Conservation (phyloP, 306 rosid genomes). For the Lithocarpus polystachyus region DNA sequence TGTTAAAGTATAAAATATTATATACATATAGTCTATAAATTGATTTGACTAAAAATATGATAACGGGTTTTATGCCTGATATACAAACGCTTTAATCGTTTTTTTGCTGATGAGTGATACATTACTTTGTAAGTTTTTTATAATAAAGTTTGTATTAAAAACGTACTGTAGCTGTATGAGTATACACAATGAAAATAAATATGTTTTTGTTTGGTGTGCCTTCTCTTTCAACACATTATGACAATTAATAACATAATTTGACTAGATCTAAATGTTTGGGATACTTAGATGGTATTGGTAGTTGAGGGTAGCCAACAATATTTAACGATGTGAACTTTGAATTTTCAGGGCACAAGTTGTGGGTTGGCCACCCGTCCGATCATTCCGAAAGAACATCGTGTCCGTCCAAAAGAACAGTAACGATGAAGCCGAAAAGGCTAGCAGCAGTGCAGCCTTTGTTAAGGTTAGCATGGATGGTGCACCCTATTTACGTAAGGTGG, state of each 20-base stretch:
- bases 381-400: conserved; percentile 66
- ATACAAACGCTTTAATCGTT: no score
- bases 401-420: conserved; percentile 37
- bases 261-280: no score
- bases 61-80: no score
- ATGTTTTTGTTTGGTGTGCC: not conserved
- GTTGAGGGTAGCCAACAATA: not conserved
- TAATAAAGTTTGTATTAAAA: no score
- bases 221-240: not conserved
- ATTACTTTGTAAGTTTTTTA: no score
- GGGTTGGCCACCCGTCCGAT: conserved; percentile 95
- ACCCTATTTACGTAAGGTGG: conserved; percentile 84
- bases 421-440: conserved; percentile 3
- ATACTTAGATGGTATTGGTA: no score
- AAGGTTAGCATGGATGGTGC: conserved; percentile 97
- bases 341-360: conserved; percentile 79
- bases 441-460: conserved; percentile 47
- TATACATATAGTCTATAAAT: no score
- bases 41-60: no score
- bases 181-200: not conserved
- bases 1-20: no score
- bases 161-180: no score
- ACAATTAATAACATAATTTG: not conserved
- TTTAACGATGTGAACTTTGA: not conserved
- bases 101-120: accelerated